Base-by-base conservation (phyloP, 495 filamentous ascomycete species). In the Podospora pseudocomata region DNA sequence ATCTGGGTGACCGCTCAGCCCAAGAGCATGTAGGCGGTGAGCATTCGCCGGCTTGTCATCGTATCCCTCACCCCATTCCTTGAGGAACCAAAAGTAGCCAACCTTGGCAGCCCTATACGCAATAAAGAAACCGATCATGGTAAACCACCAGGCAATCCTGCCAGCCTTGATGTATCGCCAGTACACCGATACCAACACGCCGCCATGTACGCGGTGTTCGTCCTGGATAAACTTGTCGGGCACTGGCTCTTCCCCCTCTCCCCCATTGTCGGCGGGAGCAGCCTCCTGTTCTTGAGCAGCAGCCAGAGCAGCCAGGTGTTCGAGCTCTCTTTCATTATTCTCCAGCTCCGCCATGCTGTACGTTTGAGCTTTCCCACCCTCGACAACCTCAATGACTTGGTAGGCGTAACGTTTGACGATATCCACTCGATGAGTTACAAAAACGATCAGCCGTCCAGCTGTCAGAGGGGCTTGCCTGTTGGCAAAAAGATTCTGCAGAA, bases 101-200 rank as follows among this genome's bases (percentile, higher is more conserved):
- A 93, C 77, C 65, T 84, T 81, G 30, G 84, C 72, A 4, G 88
- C 70, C 23, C 92, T 88, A 71, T 86, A 90, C 0, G 89, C 59
- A 20, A 83, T 73, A 27, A 92, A 82, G 20, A 88, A 76, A 2
- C 82, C 58, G 59, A 92, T 79, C 26, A 92, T 80, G 5, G 83
- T 70, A 19, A 75, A 71, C 92, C 92, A 96, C 86, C 88, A 93
- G 58, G 78, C 80, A 9, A 92, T 81, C 54, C 85, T 87, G 5
- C 91, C 91, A 13, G 91, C 90, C 79, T 87, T 89, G 70, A 96
- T 87, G 72, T 93, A 96, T 64, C 86, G 86, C 91, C 89, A 94
- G 70, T 94, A 96, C 0, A 94, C 89, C 19, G 83, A 81, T 11
- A 84, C 82, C 72, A 92, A 82, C 5, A 96, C 91, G 3, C 90